Base-by-base conservation (phyloP, 805 yeast species). In the Brettanomyces nanus region DNA sequence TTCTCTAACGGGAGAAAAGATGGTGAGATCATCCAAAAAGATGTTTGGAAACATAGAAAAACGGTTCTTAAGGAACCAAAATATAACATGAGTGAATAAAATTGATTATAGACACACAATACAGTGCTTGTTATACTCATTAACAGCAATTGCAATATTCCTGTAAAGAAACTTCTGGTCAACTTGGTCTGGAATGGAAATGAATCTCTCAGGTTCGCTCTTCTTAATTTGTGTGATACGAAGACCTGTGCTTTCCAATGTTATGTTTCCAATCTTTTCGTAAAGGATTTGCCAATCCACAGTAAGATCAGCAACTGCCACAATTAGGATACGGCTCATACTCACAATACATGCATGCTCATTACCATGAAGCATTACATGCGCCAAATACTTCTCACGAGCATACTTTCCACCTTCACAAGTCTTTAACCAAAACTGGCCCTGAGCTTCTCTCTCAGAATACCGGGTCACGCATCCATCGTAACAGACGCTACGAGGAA, bases 401-500 rank as follows among this genome's bases (percentile, higher is more conserved):
- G 75, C 71, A 52, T 66, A 85, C 25, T 73, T 63, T 1, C 97
- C 97, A 31, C 94, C 95, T 50, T 82, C 82, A 18, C 85, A 75
- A 6, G 77, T 68, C 60, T 85, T 89, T 43, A 92, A 66, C 92
- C 97, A 85, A 52, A 71, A 83, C 56, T 90, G 97, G 5, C 99
- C 99, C 48, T 87, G 92, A 0, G 97, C 82, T 45, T 86, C 96
- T 39, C 94, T 68, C 43, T 76, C 75, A 19, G 80, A 73, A 56
- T 73, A 92, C 2, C 90, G 81, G 25, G 78, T 67, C n/a, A 90
- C 72, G 1, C 85, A 68, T 11, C 81, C 75, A 54, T 85, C 90
- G 37, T 69, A 71, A 9, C 79, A 69, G 29, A 94, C 69, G 44
- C 69, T 78, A 31, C 98, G 66, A 2, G 98, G 94, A 33, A 90